These are phyloP conservation scores for Agrostemma githago DNA, from an alignment of 148 eudicot genomes.

Conservation along the genomic window DNA sequence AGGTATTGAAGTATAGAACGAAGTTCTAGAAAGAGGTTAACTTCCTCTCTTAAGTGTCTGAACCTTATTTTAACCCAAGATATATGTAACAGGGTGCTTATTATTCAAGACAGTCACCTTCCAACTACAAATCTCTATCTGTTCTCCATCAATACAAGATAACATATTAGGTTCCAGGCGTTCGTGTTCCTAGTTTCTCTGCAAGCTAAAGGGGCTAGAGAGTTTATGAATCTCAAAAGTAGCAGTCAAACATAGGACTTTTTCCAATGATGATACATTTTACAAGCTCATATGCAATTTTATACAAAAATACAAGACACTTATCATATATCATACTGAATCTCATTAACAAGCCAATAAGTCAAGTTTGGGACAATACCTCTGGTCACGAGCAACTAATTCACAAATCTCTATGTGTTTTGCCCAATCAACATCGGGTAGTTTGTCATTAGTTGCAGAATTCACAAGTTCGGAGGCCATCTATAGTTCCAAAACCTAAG, in stretches of 20 bases:
- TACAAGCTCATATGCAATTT: neutral
- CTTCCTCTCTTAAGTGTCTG: neutral
- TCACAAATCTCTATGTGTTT: constrained; percentile 93
- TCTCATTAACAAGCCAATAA: neutral
- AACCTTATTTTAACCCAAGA: neutral
- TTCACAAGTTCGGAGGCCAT: constrained; percentile 86
- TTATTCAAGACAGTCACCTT: neutral
- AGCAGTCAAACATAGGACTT: neutral
- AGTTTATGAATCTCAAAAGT: neutral
- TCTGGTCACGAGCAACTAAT: constrained; percentile 65
- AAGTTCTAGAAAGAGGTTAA: neutral
- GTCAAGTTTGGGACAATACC: constrained; percentile 33
- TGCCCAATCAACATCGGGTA: constrained; percentile 82
- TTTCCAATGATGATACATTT: neutral
- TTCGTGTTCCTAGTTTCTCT: neutral
- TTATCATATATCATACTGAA: neutral
- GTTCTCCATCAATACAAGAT: no score
- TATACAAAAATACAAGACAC: neutral
- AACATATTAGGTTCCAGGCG: neutral
- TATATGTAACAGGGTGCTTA: neutral
- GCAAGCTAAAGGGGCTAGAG: neutral
- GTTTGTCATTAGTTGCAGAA: constrained; percentile 79
- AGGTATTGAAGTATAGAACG: neutral
- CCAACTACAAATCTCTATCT: no score
- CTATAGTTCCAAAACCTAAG: neutral